A percentile compares a stretch with the other conserved stretches of the same genome.
Evolutionary conservation across 176 grass and related monocot genomes (phyloP).

Genomic region (Musa troglodytarum): DNA sequence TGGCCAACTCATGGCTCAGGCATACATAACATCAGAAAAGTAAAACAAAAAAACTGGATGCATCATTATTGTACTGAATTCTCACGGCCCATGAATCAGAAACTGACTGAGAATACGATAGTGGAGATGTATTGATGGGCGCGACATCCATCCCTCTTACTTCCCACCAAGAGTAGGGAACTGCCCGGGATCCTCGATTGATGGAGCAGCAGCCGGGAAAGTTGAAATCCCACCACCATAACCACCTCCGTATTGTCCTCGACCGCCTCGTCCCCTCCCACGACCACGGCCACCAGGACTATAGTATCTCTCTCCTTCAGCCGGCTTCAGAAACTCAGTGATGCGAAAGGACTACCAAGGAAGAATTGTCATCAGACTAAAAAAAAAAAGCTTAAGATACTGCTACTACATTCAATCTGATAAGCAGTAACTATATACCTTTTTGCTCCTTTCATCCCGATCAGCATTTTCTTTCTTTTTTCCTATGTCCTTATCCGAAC

Average conservation of each 20-base stretch:
- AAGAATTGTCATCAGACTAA: not conserved
- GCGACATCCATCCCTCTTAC: not conserved
- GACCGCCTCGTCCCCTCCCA: not conserved
- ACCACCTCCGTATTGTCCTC: slow-evolving; percentile 6
- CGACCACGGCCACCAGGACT: slow-evolving; percentile 7
- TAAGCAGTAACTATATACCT: not conserved
- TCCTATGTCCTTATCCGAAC: not conserved
- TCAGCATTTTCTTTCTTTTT: slow-evolving; percentile 17
- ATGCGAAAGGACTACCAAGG: not conserved
- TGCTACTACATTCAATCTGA: not conserved
- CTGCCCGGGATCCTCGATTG: slow-evolving; percentile 15
- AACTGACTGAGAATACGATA: not conserved
- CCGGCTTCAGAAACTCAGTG: slow-evolving; percentile 1
- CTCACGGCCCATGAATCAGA: slow-evolving; percentile 2
- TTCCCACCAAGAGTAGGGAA: slow-evolving; percentile 13
- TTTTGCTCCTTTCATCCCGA: slow-evolving; percentile 8
- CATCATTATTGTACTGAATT: slow-evolving; percentile 2
- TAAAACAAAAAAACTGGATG: slow-evolving; percentile 1
- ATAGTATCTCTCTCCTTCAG: slow-evolving; percentile 11
- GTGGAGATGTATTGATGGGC: not conserved
- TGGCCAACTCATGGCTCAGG: not conserved
- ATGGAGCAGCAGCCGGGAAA: not conserved
- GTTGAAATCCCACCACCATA: not conserved
- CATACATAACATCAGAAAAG: not conserved
- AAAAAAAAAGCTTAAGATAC: not conserved